Percentiles rank a stretch among this genome's conserved stretches.
Conservation (phyloP, 78 protist genomes). For the Monosiga brevicollis region DNA sequence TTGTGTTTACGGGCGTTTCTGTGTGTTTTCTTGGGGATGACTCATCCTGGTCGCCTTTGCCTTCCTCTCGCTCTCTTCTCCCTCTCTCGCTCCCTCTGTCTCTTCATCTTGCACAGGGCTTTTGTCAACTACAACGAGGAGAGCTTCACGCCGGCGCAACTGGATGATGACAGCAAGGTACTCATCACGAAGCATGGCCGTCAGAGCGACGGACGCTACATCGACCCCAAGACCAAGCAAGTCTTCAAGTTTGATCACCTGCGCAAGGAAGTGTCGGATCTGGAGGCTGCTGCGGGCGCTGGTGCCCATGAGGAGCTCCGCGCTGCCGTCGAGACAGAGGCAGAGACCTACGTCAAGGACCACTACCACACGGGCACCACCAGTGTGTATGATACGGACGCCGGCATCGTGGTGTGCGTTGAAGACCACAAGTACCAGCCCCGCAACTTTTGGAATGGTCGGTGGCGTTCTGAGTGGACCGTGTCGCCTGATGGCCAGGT, state of each 20-base stretch:
- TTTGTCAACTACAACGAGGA: slow-evolving; percentile 17
- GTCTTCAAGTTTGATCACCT: slow-evolving; percentile 24
- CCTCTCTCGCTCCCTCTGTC: not conserved
- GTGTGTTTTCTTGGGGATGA: not conserved
- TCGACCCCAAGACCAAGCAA: not conserved
- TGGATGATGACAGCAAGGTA: not conserved
- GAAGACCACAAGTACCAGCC: slow-evolving; percentile 17
- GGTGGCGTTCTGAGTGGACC: slow-evolving; percentile 21
- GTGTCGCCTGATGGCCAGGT: not conserved
- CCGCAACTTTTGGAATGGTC: slow-evolving; percentile 29
- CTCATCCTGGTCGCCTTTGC: too few species aligned
- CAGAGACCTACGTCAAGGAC: not conserved
- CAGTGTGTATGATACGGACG: not conserved
- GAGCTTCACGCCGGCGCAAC: not conserved
- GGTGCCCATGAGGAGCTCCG: not conserved
- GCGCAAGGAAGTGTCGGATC: not conserved
- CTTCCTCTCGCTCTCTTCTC: too few species aligned
- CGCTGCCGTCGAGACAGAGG: not conserved
- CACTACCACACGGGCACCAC: not conserved
- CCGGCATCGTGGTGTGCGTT: slow-evolving; percentile 13
- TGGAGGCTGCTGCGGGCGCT: not conserved
- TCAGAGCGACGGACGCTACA: not conserved
- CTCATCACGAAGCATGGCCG: slow-evolving; percentile 19
- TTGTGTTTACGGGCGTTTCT: not conserved
- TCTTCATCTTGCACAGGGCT: not conserved